Evolutionary conservation across 305 asterid genomes (phyloP), one percentile per base, ranked within the genome.

Genomic region (Andrographis paniculata): DNA sequence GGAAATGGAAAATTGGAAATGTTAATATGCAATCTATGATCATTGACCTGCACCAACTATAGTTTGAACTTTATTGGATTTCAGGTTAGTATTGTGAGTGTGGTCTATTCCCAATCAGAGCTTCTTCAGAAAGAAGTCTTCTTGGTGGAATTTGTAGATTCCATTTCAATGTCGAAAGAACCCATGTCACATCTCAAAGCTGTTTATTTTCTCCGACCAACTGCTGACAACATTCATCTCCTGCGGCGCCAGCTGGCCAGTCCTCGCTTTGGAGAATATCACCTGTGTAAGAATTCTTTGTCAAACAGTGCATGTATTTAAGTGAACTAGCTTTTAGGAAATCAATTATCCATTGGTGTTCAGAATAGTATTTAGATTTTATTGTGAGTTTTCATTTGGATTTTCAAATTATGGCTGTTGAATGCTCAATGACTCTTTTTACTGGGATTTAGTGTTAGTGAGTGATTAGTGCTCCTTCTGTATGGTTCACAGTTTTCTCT

Each of bases 131-230:
- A 92, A 69, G 96, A 92, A 76, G 96, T 92, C 56, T 92, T 92
- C 62, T 58, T 92, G 67, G 96, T 84, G 73, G 96, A 92, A 63
- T 74, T 84, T 48, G 76, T 92, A 50, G 94, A 92, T 71, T 87
- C 96, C 42, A 84, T 84, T 69, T 69, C 91, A 31, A 81, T 73
- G 96, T 87, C 99, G 5, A 92, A 79, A 64, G 96, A 92, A 67
- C 80, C 93, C 36, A 92, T 92, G 99, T 77, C 93, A 7, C 99
- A 87, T 69, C 93, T 92, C 18, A 92, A 92, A 81, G 99, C 99
- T 37, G 87, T 92, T 60, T 92, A 79, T 75, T 92, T 91, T 70
- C 78, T 92, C 50, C 93, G 95, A 50, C 96, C 96, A 30, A 81
- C 87, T 7, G 59, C 96, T 20, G 94, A 81, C 56, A 91, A 92